Evolutionary conservation across 2,329 filamentous ascomycete species (phyloP), one percentile per base, ranked within the genome.

Genomic region (Fusarium sp.): DNA sequence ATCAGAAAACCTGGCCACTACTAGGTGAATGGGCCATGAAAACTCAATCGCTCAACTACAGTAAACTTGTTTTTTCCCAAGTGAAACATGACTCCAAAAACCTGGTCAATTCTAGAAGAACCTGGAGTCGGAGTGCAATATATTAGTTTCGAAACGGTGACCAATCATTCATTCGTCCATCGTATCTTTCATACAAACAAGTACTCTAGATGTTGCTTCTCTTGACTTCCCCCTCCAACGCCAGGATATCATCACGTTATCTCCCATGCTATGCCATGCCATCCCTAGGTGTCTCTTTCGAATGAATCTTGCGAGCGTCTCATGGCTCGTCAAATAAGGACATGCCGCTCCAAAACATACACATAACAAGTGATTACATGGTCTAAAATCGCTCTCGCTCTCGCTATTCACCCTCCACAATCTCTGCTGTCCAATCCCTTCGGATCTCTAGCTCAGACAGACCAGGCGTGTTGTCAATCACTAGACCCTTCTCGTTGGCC

Each of bases 401-500:
- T 28, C 37, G 10, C 50, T 76, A 80, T 41, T 77, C 82, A 12
- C 80, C 83, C 43, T 78, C 85, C 0, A 81, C 81, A 37, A 87
- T 82, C 77, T 89, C 87, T 1, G 88, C 89, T 9, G 83, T 86
- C 82, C 84, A 88, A 73, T 91, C 89, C 78, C 86, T 89, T 64
- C 84, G 83, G 63, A 91, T 91, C 48, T 85, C 82, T 64, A 91
- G 80, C 74, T 91, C 89, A 53, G 82, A 83, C 57, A 91, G 79
- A 47, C 85, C 87, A 41, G 83, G 81, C 13, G 86, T 86, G 73
- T 88, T 88, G 70, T 92, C 87, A 66, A 98, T 92, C 24, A 92
- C 85, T 38, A 98, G 83, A 0, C 94, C 94, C 82, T 97, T 95
- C 77, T 98, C 94, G 80, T 98, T 98, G 63, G 94, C 94, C 74